Conservation (phyloP, 495 filamentous ascomycete genomes). For the Poronia punctata region DNA sequence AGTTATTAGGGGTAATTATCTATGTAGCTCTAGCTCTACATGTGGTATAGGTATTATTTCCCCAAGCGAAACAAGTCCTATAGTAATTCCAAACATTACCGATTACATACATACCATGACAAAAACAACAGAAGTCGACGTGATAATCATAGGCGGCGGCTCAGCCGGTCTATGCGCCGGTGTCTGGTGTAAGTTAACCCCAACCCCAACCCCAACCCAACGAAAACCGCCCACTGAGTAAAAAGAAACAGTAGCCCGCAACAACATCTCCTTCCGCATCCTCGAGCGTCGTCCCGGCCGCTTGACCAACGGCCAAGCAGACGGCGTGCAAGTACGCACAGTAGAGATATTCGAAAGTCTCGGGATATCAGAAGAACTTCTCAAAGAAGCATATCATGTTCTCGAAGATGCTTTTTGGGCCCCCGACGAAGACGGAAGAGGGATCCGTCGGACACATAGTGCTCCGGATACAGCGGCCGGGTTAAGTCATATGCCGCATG, state of each 20-base stretch:
- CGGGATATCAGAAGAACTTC: conserved; percentile 59
- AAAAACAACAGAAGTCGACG: conserved; percentile 27
- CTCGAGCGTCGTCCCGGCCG: conserved; percentile 56
- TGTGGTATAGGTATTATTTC: background rate
- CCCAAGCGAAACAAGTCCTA: background rate
- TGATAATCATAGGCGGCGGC: conserved; percentile 61
- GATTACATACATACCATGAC: background rate
- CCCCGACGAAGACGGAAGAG: conserved; percentile 15
- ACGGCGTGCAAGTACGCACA: conserved; percentile 73
- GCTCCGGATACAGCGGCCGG: conserved; percentile 57
- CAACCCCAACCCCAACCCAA: too few relatives aligned
- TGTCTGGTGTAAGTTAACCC: too few relatives aligned
- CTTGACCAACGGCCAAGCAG: conserved; percentile 65
- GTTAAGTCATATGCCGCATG: conserved; percentile 61
- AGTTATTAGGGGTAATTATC: too few relatives aligned
- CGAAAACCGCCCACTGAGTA: too few relatives aligned
- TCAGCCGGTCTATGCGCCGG: conserved; percentile 65
- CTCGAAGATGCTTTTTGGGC: conserved; percentile 62
- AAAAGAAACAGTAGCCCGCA: too few relatives aligned
- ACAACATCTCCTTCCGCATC: conserved; percentile 54
- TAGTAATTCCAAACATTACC: background rate
- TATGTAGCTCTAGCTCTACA: background rate
- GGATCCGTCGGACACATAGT: conserved; percentile 46
- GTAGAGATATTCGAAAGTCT: conserved; percentile 79
- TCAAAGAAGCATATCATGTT: conserved; percentile 66